Evolutionary conservation across 2,329 filamentous ascomycete genomes (phyloP).

Genomic region (Aspergillus sp.): DNA sequence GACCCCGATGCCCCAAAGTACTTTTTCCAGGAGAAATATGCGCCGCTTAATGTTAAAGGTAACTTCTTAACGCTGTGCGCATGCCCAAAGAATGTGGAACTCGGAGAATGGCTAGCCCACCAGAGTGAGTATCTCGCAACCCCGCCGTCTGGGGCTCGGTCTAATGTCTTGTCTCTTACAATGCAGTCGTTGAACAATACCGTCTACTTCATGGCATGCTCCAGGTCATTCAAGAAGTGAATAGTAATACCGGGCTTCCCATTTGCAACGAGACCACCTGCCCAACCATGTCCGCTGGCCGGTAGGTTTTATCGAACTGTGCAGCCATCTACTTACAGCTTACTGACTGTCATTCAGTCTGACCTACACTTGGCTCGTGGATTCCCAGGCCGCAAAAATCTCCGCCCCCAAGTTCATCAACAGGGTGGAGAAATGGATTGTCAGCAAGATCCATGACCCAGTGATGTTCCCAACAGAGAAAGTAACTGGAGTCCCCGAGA

Average conservation of each 20-base stretch:
- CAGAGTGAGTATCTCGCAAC: slow-evolving; percentile 64
- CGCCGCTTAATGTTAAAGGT: slow-evolving; percentile 88
- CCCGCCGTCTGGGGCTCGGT: neutral
- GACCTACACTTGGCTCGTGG: slow-evolving; percentile 95
- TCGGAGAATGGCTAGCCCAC: slow-evolving; percentile 93
- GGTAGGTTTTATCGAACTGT: slow-evolving; percentile 59
- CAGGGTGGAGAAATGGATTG: slow-evolving; percentile 95
- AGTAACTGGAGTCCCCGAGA: slow-evolving; percentile 58
- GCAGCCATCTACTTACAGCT: neutral
- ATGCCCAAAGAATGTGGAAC: slow-evolving; percentile 87
- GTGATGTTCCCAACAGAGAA: slow-evolving; percentile 88
- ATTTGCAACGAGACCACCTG: slow-evolving; percentile 84
- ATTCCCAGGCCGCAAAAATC: slow-evolving; percentile 83
- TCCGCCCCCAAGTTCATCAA: slow-evolving; percentile 93
- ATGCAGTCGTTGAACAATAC: slow-evolving; percentile 84
- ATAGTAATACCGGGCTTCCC: slow-evolving; percentile 69
- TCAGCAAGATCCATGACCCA: slow-evolving; percentile 88
- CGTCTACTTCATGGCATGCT: slow-evolving; percentile 87
- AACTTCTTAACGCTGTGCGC: slow-evolving; percentile 97
- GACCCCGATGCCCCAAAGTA: slow-evolving; percentile 49
- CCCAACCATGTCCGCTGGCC: slow-evolving; percentile 90
- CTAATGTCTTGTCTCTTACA: neutral
- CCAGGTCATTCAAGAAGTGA: slow-evolving; percentile 81
- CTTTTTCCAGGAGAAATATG: slow-evolving; percentile 55
- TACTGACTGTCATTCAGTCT: slow-evolving; percentile 57